Evolutionary conservation across 169 alveolate species (phyloP), one percentile per base, ranked within the genome.

Genomic region (Cryptosporidium baileyi): DNA sequence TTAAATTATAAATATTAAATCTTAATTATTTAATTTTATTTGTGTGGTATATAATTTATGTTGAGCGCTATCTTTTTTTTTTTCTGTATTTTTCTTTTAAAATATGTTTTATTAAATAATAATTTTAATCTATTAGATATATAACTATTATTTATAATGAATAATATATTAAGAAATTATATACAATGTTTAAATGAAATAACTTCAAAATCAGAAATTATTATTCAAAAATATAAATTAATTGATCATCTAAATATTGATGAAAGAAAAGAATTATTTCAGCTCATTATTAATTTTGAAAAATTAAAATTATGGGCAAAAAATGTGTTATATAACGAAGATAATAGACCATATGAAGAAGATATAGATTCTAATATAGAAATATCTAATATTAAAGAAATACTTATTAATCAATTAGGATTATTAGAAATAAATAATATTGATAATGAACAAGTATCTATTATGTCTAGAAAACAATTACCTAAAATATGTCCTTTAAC

Each of bases 401-500:
- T 57, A 22, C 15, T 74, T 36, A 34, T 26, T 15, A 43, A 19
- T 40, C 47, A 36, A 3, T 38, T 74, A 15, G 52, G 26, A 61
- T 17, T 61, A 6, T 6, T 61, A 6, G 81, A 65, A 22, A 15
- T 65, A 3, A 26, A 17, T 32, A 13, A n/a, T 34, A n/a, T n/a
- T n/a, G n/a, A n/a, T n/a, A 15, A 47, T 47, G 54, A 65, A 5
- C 60, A 51, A n/a, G 65, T 74, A 38, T 74, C 67, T 3, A 43
- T 41, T 15, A 24, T 74, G 2, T 54, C 85, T 1, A 74, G 67
- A 43, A 74, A 43, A 57, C 74, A 28, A 40, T 60, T 74, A 9
- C 85, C 85, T 13, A 74, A 38, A 36, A 32, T 74, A 36, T 74
- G 85, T 19, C 54, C 19, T 57, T 74, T 74, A 54, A 74, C 85